Evolutionary conservation across 805 yeast genomes (phyloP), one percentile per base, ranked within the genome.

Genomic region (Limtongozyma cylindracea): DNA sequence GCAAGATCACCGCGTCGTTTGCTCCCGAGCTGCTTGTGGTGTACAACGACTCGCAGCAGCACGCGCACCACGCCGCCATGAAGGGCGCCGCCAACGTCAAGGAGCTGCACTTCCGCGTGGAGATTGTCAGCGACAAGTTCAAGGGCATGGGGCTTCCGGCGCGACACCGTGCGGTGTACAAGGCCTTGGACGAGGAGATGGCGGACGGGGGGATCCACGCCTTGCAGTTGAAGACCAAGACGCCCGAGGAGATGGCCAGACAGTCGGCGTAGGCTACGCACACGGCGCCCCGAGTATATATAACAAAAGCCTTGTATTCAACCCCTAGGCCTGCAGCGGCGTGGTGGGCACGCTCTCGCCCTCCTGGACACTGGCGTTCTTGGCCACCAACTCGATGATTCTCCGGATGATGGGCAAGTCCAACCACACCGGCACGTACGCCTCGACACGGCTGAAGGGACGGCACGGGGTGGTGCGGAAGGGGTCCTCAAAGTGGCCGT

Each of bases 381-480:
- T 70, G 8, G 91, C 76, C 21, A 73, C 84, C 33, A 88, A 54
- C 41, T 82, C 94, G 18, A 82, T 76, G 21, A 88, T 66, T 45
- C 88, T 60, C 51, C 91, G 72, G 17, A 91, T 69, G 19, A 63
- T 69, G 20, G 96, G 96, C 31, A 82, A 63, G 33, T 71, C 74
- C 47, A 88, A 53, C 76, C 91, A 76, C 1, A 91, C 82, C 18
- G 98, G 98, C 29, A 88, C 84, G 39, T 82, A 88, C 10, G 91
- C 80, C 49, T 76, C 78, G 34, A 71, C 69, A 39, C 74, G 52
- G 38, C 73, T 56, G 58, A 74, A 74, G 25, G 80, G 80, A 40
- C 88, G 57, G 20, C 72, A 59, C 23, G 59, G 67, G 24, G 72
- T 68, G 26, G 56, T 56, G 48, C 78, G 65, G 43, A 73, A 74